phyloP scores from a whole-genome alignment of 305 asterid species.

The Stenogyne calaminthoides region DNA sequence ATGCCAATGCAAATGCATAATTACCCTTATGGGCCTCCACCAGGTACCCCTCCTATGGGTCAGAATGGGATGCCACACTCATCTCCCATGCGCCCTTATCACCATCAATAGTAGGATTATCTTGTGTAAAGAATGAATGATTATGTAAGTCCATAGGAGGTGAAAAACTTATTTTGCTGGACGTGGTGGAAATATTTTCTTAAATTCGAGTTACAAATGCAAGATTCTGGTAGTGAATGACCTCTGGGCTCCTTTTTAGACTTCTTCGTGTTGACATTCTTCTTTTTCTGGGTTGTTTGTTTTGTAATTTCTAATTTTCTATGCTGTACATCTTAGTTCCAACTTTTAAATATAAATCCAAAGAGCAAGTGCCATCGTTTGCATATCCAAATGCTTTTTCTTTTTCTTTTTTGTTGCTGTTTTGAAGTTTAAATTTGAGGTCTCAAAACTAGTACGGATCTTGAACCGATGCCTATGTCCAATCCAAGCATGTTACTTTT shows the following conservation, averaged over 20 bases:
- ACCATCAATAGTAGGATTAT: conserved; percentile 30
- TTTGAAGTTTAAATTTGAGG: not conserved
- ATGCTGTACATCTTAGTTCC: conserved; percentile 30
- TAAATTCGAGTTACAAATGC: conserved; percentile 1
- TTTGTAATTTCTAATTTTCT: conserved; percentile 16
- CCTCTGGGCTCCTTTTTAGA: too few relatives aligned
- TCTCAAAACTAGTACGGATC: not conserved
- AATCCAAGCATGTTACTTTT: too few relatives aligned
- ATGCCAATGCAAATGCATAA: conserved; percentile 76
- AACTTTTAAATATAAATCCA: not conserved
- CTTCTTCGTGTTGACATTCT: conserved; percentile 24
- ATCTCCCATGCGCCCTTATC: conserved; percentile 62
- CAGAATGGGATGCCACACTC: conserved; percentile 57
- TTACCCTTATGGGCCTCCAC: conserved; percentile 63
- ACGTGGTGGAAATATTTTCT: conserved; percentile 4
- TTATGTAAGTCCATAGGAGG: not conserved
- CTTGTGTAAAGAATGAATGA: conserved; percentile 27
- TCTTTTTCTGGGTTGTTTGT: conserved; percentile 14
- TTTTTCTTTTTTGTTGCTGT: too few relatives aligned
- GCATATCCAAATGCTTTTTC: not conserved
- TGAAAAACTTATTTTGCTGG: conserved; percentile 5
- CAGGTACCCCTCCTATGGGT: conserved; percentile 47
- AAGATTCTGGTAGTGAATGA: conserved; percentile 28
- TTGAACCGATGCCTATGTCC: not conserved
- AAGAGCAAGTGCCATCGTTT: not conserved